Base-by-base conservation (phyloP, 2,329 filamentous ascomycete genomes). In the Penicillium expansum region DNA sequence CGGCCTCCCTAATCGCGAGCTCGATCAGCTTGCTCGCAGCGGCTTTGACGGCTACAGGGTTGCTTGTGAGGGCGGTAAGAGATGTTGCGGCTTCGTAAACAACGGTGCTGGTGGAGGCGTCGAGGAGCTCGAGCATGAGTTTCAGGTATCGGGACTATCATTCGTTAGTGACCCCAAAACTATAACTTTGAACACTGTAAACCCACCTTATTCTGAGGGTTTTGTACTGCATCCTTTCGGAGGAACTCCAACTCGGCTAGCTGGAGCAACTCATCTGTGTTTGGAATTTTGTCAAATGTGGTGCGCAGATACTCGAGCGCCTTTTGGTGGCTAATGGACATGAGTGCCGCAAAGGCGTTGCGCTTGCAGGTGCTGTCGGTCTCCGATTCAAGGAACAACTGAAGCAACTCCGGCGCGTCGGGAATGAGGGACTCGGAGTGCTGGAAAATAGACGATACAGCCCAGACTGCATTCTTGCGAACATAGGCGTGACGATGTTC, bases 401-500 rank as follows among this genome's bases (percentile, higher is more conserved):
- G 85, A 62, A 99, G 88, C 58, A 99, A 86, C 68, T 99, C 94
- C 52, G 94, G 87, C 29, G 94, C 94, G 76, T 99, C 94, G 42
- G 94, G 94, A 69, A 99, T 97, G 52, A 99, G 83, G 58, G 88
- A 86, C 60, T 94, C 92, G 29, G 91, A 93, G 78, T 97, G 92
- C 71, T 89, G 86, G 80, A 87, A 93, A 72, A 99, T 97, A 52
- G 92, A 94, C 14, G 94, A 86, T 60, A 99, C 86, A 27, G 94
- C 94, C 76, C 94, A 97, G 24, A 97, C 94, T 48, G 94, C 93
- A 69, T 97, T 97, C 82, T 99, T 99, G 71, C 94, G 90, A 56
- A 99, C 94, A 73, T 99, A 99, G 57, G 91, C 93, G 75, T 99
- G 94, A 63, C 94, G 87, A 76, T 99, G 92, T 75, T 97, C 92